A percentile compares a stretch with the other conserved stretches of the same genome.
Conservation (phyloP, 768 basidiomycete genomes). For the Leccinum disarticulatum region DNA sequence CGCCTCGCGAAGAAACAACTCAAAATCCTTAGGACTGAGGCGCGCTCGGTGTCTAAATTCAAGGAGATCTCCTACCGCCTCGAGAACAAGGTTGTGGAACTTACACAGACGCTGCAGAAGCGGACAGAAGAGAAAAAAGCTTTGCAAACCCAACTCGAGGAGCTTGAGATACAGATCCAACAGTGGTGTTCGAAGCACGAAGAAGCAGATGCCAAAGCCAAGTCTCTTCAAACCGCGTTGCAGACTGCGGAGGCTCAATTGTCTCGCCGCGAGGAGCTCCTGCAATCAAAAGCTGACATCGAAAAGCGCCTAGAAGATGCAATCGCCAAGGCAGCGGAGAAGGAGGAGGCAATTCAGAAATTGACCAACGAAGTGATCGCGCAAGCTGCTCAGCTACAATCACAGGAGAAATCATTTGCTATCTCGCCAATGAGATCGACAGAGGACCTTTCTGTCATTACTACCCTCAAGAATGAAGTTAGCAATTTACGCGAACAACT, state of each 20-base stretch:
- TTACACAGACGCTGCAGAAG: constrained; percentile 90
- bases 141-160: constrained; percentile 68
- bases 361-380: constrained; percentile 74
- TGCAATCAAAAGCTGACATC: constrained; percentile 72
- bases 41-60: constrained; percentile 96
- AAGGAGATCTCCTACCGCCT: constrained; percentile 97
- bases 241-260: constrained; percentile 70
- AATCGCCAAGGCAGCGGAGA: constrained; percentile 68
- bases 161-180: constrained; percentile 83
- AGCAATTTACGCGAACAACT: constrained; percentile 91
- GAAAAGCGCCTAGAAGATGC: constrained; percentile 83
- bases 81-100: constrained; percentile 99
- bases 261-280: constrained; percentile 68
- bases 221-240: constrained; percentile 69
- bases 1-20: constrained; percentile 85
- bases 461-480: constrained; percentile 90
- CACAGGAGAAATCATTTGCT: constrained; percentile 71
- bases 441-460: constrained; percentile 86
- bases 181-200: constrained; percentile 87
- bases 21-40: constrained; percentile 81
- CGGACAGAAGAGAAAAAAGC: constrained; percentile 91
- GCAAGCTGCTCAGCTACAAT: constrained; percentile 75
- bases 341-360: constrained; percentile 80
- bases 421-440: constrained; percentile 60
- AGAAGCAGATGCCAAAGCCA: constrained; percentile 74